Conservation (phyloP, 257 asterid species). For the Petunia secreta region DNA sequence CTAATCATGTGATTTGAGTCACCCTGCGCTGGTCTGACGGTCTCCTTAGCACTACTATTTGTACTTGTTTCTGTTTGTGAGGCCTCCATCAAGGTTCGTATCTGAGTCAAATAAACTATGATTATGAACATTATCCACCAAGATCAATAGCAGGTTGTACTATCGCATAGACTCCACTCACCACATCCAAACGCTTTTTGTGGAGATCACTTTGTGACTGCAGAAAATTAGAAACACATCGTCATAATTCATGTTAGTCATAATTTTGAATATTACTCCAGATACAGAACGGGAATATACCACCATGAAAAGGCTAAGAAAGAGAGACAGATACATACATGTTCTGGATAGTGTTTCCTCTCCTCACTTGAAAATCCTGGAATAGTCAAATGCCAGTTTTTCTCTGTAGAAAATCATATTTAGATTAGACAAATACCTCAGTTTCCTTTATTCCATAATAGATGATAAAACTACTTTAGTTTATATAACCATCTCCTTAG, state of each 20-base stretch:
- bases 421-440: slow-evolving; percentile 34
- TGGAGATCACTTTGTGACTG: slow-evolving; percentile 76
- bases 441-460: not conserved
- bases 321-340: slow-evolving; percentile 53
- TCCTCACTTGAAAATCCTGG: slow-evolving; percentile 93
- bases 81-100: slow-evolving; percentile 63
- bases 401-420: slow-evolving; percentile 64
- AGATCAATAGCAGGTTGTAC: slow-evolving; percentile 1
- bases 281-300: slow-evolving; percentile 20
- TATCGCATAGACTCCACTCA: slow-evolving; percentile 40
- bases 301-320: not conserved
- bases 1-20: slow-evolving; percentile 57
- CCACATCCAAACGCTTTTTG: slow-evolving; percentile 85
- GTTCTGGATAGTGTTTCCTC: slow-evolving; percentile 49
- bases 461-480: not conserved
- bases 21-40: slow-evolving; percentile 54
- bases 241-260: slow-evolving; percentile 4
- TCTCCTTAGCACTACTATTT: slow-evolving; percentile 49
- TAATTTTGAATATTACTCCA: slow-evolving; percentile 16
- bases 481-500: not conserved
- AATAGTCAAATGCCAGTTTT: slow-evolving; percentile 73
- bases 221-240: slow-evolving; percentile 42
- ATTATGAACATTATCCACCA: slow-evolving; percentile 12
- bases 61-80: slow-evolving; percentile 53
- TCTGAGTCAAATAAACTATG: slow-evolving; percentile 45